A percentile compares a stretch with the other conserved stretches of the same genome.
Evolutionary conservation across 2,329 filamentous ascomycete genomes (phyloP).

Genomic region (Verticillium nubilum): DNA sequence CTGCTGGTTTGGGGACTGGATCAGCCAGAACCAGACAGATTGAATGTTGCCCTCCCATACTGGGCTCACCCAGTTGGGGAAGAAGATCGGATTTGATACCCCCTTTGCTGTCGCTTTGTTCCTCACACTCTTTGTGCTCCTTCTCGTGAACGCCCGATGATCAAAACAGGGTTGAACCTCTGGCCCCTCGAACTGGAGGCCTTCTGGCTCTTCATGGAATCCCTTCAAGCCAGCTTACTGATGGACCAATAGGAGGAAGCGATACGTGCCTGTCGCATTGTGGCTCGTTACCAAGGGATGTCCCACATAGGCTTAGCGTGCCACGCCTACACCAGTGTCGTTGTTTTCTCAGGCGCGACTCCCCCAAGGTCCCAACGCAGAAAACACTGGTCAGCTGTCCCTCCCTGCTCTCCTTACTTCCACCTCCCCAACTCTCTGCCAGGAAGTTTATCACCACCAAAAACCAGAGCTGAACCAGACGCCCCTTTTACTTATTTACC

Average conservation of each 20-base stretch:
- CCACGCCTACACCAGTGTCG: neutral
- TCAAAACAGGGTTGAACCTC: neutral
- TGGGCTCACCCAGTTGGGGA: no score
- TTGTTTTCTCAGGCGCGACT: conserved; percentile 1
- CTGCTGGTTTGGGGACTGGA: no score
- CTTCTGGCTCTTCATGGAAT: neutral
- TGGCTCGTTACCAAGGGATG: neutral
- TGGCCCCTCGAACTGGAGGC: neutral
- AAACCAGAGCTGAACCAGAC: neutral
- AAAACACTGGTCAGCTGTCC: neutral
- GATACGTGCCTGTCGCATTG: neutral
- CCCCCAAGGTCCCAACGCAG: conserved; percentile 1
- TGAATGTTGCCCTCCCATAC: no score
- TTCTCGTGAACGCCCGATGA: neutral
- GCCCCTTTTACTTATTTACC: neutral
- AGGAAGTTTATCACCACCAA: neutral
- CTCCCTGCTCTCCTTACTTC: neutral
- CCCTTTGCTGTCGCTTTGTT: neutral
- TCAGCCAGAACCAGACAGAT: no score
- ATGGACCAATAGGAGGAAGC: neutral
- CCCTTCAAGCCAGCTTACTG: neutral
- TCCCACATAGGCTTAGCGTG: neutral
- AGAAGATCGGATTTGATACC: no score
- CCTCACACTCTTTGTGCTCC: neutral
- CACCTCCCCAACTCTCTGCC: neutral